phyloP scores from a whole-genome alignment of 768 basidiomycete species.

The Suillus brevipes region DNA sequence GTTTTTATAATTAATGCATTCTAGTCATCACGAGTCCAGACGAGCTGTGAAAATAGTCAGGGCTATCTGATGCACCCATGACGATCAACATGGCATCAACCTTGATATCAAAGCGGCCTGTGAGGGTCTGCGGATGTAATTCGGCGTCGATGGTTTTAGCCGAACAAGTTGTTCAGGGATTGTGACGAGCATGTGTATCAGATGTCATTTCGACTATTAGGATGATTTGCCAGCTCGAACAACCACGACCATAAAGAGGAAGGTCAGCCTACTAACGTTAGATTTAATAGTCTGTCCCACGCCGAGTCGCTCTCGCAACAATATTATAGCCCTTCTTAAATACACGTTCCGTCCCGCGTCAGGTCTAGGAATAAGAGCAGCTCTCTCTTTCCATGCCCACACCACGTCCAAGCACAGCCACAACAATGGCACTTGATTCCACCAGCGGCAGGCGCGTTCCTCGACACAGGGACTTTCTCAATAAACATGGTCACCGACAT shows the following conservation, averaged over 20 bases:
- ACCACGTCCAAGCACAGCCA: constrained; percentile 18
- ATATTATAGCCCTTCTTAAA: constrained; percentile 1
- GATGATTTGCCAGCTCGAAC: background rate
- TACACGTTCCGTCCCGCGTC: constrained; percentile 3
- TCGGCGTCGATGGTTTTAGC: background rate
- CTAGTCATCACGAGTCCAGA: background rate
- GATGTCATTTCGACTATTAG: background rate
- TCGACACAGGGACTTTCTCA: constrained; percentile 55
- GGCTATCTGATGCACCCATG: background rate
- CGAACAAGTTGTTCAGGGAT: background rate
- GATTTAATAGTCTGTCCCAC: constrained; percentile 10
- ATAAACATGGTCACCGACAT: constrained; percentile 62
- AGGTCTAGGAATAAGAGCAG: constrained; percentile 10
- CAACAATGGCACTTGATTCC: constrained; percentile 26
- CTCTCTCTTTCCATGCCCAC: constrained; percentile 22
- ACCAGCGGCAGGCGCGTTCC: constrained; percentile 38
- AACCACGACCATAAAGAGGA: background rate
- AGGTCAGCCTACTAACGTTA: constrained; percentile 1
- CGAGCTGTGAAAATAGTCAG: background rate
- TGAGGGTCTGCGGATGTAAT: background rate
- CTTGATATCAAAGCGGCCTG: background rate
- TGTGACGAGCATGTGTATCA: too few species aligned
- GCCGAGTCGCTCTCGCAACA: constrained; percentile 9
- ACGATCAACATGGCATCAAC: background rate
- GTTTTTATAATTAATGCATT: background rate